Conservation (phyloP, 1,139 yeast genomes). For the Magnusiomyces magnusii region DNA sequence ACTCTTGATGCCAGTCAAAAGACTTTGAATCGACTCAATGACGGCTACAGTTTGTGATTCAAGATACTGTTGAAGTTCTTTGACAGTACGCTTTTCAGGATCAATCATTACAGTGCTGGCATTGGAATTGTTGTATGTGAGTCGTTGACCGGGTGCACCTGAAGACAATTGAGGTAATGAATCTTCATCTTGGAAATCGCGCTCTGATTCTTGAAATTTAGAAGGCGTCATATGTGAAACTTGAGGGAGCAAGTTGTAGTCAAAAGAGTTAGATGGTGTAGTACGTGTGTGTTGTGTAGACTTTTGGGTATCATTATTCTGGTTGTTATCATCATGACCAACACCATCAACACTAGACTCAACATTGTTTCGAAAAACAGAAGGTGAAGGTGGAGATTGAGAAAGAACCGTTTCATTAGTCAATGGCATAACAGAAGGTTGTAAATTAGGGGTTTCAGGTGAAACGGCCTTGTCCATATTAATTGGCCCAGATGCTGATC, state of each 20-base stretch:
- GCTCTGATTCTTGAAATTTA: too few relatives aligned
- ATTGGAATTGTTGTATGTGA: not conserved
- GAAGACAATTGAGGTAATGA: not conserved
- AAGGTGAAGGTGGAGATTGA: conserved; percentile 2
- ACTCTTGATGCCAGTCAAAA: conserved; percentile 43
- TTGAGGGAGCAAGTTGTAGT: not conserved
- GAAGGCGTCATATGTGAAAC: not conserved
- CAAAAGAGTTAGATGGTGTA: not conserved
- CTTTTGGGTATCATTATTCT: too few relatives aligned
- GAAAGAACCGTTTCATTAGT: not conserved
- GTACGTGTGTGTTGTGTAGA: not conserved
- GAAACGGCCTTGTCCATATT: not conserved
- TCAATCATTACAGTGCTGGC: conserved; percentile 23
- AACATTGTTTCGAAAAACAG: not conserved
- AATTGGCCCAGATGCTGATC: not conserved
- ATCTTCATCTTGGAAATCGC: too few relatives aligned
- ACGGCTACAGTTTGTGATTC: conserved; percentile 95
- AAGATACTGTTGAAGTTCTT: conserved; percentile 73
- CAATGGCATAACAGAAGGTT: not conserved
- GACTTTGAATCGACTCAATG: conserved; percentile 78
- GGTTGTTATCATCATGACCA: too few relatives aligned
- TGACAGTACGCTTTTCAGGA: conserved; percentile 72
- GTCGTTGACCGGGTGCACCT: not conserved
- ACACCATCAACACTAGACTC: too few relatives aligned
- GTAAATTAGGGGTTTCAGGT: not conserved